Conservation (phyloP, 2,329 filamentous ascomycete species). For the Coniochaeta ligniaria region DNA sequence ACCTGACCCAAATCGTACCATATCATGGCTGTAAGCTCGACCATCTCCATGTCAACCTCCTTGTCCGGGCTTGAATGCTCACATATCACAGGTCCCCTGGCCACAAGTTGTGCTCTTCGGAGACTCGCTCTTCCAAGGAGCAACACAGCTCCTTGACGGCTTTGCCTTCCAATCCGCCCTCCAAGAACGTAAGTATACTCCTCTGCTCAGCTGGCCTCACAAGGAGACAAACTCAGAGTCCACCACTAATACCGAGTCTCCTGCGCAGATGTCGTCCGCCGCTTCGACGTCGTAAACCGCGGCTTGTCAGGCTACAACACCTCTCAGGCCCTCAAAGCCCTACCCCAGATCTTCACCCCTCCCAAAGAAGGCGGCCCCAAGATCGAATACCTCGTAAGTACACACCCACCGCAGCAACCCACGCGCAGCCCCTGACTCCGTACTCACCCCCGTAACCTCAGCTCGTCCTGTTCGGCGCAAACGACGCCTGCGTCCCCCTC, state of each 20-base stretch:
- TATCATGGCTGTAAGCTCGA: constrained; percentile 15
- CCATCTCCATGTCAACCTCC: neutral
- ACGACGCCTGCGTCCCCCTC: constrained; percentile 69
- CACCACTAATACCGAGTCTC: constrained; percentile 2
- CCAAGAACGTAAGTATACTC: constrained; percentile 50
- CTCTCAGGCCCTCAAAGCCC: constrained; percentile 59
- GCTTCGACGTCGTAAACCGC: constrained; percentile 80
- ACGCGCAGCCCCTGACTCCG: neutral
- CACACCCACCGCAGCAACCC: constrained; percentile 7
- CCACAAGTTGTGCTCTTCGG: constrained; percentile 80
- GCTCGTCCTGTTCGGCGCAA: constrained; percentile 78
- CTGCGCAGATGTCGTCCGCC: constrained; percentile 60
- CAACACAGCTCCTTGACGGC: constrained; percentile 52
- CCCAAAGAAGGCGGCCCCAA: constrained; percentile 47
- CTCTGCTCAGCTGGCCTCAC: neutral
- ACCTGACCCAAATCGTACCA: neutral
- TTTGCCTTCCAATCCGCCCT: constrained; percentile 71
- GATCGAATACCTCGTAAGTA: constrained; percentile 59
- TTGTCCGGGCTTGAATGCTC: neutral
- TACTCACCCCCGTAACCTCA: constrained; percentile 29
- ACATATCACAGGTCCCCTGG: constrained; percentile 39
- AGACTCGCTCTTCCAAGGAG: constrained; percentile 77
- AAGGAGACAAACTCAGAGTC: neutral
- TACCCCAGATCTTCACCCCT: constrained; percentile 66
- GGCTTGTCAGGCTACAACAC: constrained; percentile 86